phyloP scores from a whole-genome alignment of 441 rosid genomes.

The Capsella rubella region DNA sequence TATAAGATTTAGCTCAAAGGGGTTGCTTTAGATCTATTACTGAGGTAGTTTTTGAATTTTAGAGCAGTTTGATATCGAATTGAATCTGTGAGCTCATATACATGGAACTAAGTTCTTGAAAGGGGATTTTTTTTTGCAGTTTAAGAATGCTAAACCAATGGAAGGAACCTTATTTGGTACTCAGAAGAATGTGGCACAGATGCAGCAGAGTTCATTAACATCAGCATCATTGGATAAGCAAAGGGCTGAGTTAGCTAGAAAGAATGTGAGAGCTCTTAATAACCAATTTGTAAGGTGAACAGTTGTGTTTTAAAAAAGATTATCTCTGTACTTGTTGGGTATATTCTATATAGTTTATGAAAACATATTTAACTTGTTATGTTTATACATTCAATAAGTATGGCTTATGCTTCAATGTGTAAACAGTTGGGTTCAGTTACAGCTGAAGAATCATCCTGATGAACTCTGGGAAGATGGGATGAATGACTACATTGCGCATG shows the following conservation, averaged over 20 bases:
- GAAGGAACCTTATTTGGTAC: slow-evolving; percentile 62
- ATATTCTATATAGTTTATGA: background rate
- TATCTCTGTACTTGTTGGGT: background rate
- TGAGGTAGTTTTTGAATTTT: background rate
- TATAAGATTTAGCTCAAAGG: background rate
- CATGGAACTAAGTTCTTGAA: slow-evolving; percentile 27
- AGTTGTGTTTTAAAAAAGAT: background rate
- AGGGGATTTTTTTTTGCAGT: slow-evolving; percentile 51
- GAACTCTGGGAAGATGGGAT: slow-evolving; percentile 96
- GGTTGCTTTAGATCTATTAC: background rate
- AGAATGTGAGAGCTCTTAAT: slow-evolving; percentile 96
- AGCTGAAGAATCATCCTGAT: slow-evolving; percentile 92
- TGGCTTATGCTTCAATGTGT: slow-evolving; percentile 22
- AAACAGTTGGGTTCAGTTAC: slow-evolving; percentile 91
- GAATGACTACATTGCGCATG: slow-evolving; percentile 75
- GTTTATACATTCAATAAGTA: background rate
- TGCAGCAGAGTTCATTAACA: slow-evolving; percentile 51
- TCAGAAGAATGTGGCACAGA: slow-evolving; percentile 57
- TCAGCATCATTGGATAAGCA: slow-evolving; percentile 56
- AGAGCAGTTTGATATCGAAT: background rate
- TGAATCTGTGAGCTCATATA: background rate
- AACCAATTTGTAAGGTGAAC: slow-evolving; percentile 88
- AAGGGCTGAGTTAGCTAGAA: slow-evolving; percentile 78
- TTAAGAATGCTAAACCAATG: slow-evolving; percentile 66
- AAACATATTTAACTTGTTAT: background rate